These are phyloP conservation scores for Canariomyces notabilis DNA, from an alignment of 2,329 filamentous ascomycete genomes.

Conservation along the genomic window DNA sequence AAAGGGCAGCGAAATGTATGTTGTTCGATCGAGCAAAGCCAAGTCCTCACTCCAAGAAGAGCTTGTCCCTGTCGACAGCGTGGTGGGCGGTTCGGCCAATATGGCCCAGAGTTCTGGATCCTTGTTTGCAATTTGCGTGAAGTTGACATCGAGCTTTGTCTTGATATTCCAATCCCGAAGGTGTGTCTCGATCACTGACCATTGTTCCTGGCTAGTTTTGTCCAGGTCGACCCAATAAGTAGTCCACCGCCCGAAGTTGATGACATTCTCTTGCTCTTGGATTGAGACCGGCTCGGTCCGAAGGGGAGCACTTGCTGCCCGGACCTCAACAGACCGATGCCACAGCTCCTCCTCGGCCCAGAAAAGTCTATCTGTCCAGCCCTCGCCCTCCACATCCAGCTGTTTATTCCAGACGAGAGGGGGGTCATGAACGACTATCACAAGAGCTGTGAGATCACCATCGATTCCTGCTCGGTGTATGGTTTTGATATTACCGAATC, in stretches of 20 bases:
- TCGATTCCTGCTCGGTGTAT: constrained; percentile 36
- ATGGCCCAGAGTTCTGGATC: constrained; percentile 37
- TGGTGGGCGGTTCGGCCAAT: constrained; percentile 30
- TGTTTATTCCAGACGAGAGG: constrained; percentile 43
- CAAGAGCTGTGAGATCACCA: constrained; percentile 34
- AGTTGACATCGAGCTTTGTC: constrained; percentile 32
- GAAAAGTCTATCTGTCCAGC: constrained; percentile 27
- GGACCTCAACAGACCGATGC: constrained; percentile 45
- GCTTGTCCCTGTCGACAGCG: no score
- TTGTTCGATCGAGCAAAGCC: constrained; percentile 31
- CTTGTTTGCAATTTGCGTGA: constrained; percentile 36
- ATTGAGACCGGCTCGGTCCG: constrained; percentile 36
- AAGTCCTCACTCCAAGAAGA: constrained; percentile 21
- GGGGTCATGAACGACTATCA: constrained; percentile 46
- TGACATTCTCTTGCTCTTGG: constrained; percentile 34
- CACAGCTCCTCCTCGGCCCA: constrained; percentile 44
- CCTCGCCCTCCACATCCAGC: constrained; percentile 30
- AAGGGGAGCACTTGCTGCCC: constrained; percentile 31
- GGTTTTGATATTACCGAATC: constrained; percentile 42
- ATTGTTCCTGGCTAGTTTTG: constrained; percentile 28
- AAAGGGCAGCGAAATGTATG: constrained; percentile 54
- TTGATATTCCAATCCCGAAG: constrained; percentile 70
- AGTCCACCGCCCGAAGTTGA: constrained; percentile 55
- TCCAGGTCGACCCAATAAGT: constrained; percentile 46
- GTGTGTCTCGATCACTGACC: constrained; percentile 43